Percentiles rank a stretch among this genome's conserved stretches.
Conservation (phyloP, 257 asterid genomes). For the Penstemon davidsonii region DNA sequence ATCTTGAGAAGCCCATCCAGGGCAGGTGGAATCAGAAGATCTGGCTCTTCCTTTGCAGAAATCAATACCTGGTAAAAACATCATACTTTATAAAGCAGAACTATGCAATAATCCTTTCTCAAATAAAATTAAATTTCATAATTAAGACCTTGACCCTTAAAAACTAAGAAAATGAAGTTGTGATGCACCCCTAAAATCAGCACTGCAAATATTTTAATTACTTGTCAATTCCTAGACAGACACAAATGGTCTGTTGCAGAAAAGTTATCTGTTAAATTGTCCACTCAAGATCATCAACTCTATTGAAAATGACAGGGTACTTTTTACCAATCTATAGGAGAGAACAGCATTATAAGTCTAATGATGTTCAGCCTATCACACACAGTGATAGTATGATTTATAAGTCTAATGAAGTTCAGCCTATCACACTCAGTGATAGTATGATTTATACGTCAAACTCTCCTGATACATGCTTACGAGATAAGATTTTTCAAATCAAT, state of each 20-base stretch:
- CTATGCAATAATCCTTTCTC: constrained; percentile 10
- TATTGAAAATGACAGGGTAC: neutral
- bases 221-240: neutral
- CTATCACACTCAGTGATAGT: neutral
- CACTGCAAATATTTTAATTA: neutral
- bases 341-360: neutral
- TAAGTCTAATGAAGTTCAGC: neutral
- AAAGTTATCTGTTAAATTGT: neutral
- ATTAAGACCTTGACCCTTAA: constrained; percentile 1
- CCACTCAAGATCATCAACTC: neutral
- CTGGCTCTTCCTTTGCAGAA: constrained; percentile 90
- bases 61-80: constrained; percentile 59
- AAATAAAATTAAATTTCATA: neutral
- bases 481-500: neutral
- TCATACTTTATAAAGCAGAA: neutral
- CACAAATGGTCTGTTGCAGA: neutral
- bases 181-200: constrained; percentile 4
- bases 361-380: constrained; percentile 4
- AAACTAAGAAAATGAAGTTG: constrained; percentile 2
- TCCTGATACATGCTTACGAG: neutral
- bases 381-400: too few relatives aligned
- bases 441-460: neutral
- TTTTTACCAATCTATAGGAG: too few relatives aligned
- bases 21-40: constrained; percentile 76
- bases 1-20: constrained; percentile 80